Conservation (phyloP, 2,329 filamentous ascomycete species). For the Coniochaeta sp. region DNA sequence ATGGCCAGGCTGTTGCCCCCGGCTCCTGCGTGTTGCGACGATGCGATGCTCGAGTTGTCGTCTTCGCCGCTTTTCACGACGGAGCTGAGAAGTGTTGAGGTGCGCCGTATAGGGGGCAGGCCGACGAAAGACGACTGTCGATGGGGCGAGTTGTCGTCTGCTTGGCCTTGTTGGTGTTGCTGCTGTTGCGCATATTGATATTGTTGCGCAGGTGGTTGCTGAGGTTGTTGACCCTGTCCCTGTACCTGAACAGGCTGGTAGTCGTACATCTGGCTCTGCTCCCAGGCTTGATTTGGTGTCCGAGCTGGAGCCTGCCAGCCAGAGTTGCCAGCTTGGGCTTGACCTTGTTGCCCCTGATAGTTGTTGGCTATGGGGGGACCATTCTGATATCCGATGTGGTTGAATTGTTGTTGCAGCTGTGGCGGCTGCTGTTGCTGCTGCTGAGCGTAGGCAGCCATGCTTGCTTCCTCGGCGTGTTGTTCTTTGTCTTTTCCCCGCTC, state of each 20-base stretch:
- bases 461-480: not conserved
- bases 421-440: constrained; percentile 10
- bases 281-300: not conserved
- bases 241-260: not conserved
- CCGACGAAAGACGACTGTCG: constrained; percentile 47
- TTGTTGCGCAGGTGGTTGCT: not conserved
- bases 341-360: not conserved
- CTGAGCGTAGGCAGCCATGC: constrained; percentile 18
- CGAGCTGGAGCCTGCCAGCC: not conserved
- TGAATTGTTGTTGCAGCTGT: not conserved
- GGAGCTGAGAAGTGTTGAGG: constrained; percentile 45
- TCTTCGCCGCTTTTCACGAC: constrained; percentile 22
- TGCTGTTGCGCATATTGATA: constrained; percentile 5
- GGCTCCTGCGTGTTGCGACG: not conserved
- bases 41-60: constrained; percentile 1
- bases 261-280: constrained; percentile 3
- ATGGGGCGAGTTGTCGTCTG: constrained; percentile 22
- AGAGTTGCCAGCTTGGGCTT: not conserved
- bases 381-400: not conserved
- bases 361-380: not conserved
- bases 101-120: constrained; percentile 51
- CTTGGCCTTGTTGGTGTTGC: constrained; percentile 7
- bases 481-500: not conserved
- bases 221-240: not conserved
- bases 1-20: not conserved